phyloP scores from a whole-genome alignment of 805 yeast genomes.

The Wickerhamiella australiensis region DNA sequence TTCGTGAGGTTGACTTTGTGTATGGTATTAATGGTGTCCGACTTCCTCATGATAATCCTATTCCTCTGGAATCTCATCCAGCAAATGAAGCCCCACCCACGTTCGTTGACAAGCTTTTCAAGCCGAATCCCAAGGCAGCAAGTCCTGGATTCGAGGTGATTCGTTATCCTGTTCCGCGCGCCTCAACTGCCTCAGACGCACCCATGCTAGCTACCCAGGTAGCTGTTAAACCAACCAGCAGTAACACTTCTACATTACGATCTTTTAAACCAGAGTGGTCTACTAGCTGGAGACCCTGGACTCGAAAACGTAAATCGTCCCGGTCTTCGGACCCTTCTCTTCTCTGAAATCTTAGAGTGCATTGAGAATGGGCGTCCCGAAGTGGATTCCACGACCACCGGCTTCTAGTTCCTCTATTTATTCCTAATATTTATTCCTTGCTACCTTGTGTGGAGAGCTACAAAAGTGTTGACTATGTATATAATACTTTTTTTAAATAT shows the following conservation, averaged over 20 bases:
- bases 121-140: neutral
- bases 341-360: neutral
- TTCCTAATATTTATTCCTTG: neutral
- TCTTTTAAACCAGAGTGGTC: neutral
- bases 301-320: neutral
- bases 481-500: too few species aligned
- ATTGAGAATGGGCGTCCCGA: too few species aligned
- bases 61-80: neutral
- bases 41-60: neutral
- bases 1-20: conserved; percentile 9
- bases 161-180: neutral
- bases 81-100: neutral
- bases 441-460: too few species aligned
- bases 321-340: neutral
- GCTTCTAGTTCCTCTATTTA: neutral
- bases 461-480: too few species aligned
- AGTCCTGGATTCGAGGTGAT: conserved; percentile 2
- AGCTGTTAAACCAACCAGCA: neutral
- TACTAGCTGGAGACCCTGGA: neutral
- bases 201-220: neutral
- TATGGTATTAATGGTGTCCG: conserved; percentile 5
- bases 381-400: too few species aligned
- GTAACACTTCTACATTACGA: neutral
- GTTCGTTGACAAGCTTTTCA: conserved; percentile 6
- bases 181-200: neutral